A percentile compares a stretch with the other conserved stretches of the same genome.
phyloP scores from a whole-genome alignment of 2,329 filamentous ascomycete genomes.

The Talaromyces rugulosus region DNA sequence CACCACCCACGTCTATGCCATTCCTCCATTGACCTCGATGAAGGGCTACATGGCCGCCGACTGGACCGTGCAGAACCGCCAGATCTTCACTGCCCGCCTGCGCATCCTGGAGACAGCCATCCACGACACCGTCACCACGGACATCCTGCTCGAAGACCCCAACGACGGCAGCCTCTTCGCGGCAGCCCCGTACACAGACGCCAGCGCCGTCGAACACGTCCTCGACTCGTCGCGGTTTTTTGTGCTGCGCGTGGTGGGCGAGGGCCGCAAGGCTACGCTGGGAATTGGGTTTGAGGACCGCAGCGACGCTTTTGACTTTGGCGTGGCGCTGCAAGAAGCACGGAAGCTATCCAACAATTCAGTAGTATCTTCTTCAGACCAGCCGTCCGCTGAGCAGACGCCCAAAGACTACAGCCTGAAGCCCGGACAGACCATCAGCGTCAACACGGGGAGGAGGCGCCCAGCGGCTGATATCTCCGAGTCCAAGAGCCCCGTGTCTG shows the following conservation, averaged over 20 bases:
- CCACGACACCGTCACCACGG: slow-evolving; percentile 61
- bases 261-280: slow-evolving; percentile 71
- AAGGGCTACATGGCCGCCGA: slow-evolving; percentile 72
- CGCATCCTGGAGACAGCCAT: slow-evolving; percentile 73
- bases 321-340: slow-evolving; percentile 73
- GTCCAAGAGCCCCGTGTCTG: slow-evolving; percentile 4
- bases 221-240: slow-evolving; percentile 81
- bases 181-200: slow-evolving; percentile 69
- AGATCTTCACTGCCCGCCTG: slow-evolving; percentile 81
- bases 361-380: neutral
- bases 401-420: slow-evolving; percentile 75
- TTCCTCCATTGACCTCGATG: slow-evolving; percentile 72
- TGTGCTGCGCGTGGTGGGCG: slow-evolving; percentile 73
- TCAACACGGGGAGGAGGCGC: slow-evolving; percentile 65
- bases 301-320: slow-evolving; percentile 80
- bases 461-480: slow-evolving; percentile 5
- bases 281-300: slow-evolving; percentile 86
- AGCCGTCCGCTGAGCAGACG: neutral
- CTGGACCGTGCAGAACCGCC: slow-evolving; percentile 68
- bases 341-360: slow-evolving; percentile 44
- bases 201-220: slow-evolving; percentile 68
- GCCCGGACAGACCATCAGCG: slow-evolving; percentile 82
- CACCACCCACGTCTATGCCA: slow-evolving; percentile 79
- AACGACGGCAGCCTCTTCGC: slow-evolving; percentile 72
- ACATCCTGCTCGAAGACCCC: slow-evolving; percentile 75